Percentiles rank a stretch among this genome's conserved stretches.
These are phyloP conservation scores for Cornus suecica DNA, from an alignment of 148 eudicot genomes.

Conservation along the genomic window DNA sequence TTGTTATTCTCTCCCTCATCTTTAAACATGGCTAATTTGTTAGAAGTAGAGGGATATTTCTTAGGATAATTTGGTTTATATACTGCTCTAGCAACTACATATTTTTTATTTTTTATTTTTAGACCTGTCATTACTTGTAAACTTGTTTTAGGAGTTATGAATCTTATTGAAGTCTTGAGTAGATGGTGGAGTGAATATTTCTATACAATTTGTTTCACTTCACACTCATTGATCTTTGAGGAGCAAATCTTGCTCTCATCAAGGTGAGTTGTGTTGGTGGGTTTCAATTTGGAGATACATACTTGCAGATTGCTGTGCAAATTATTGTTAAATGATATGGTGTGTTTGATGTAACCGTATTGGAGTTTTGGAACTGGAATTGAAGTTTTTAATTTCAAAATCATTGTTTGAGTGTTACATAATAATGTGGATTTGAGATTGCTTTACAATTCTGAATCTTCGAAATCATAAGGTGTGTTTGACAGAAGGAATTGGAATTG, in stretches of 20 bases:
- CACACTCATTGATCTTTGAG: neutral
- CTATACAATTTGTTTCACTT: neutral
- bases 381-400: no score
- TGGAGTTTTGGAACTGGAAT: no score
- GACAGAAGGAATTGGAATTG: no score
- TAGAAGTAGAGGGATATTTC: neutral
- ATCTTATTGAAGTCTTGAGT: neutral
- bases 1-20: neutral
- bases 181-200: neutral
- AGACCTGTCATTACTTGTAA: neutral
- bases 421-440: no score
- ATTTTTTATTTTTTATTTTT: neutral
- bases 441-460: no score
- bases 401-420: no score
- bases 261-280: no score
- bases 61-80: neutral
- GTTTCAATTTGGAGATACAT: no score
- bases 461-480: no score
- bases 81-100: neutral
- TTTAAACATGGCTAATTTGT: slow-evolving; percentile 6
- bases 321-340: no score
- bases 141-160: neutral
- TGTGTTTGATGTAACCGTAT: no score
- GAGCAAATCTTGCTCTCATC: neutral
- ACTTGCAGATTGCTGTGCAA: neutral